phyloP scores from a whole-genome alignment of 176 grass and related monocot species.

The Urochloa ruziziensis region DNA sequence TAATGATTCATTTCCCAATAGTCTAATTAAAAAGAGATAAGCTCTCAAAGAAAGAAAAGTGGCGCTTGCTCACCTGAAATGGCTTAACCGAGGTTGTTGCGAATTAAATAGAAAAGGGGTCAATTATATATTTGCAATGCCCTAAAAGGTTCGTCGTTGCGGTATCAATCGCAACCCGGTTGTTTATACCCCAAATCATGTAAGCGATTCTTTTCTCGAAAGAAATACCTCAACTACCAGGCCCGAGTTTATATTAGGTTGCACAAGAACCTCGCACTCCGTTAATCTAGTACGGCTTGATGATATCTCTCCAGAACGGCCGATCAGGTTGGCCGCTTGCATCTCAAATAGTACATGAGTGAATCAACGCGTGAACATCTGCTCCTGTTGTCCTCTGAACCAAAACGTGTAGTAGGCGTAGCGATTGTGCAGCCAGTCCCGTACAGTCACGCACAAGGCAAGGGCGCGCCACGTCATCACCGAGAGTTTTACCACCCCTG shows the following conservation, averaged over 20 bases:
- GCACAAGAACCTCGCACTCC: background rate
- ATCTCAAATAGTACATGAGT: background rate
- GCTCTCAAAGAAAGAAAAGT: too few relatives aligned
- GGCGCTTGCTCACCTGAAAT: background rate
- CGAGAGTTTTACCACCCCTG: slow-evolving; percentile 7
- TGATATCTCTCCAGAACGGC: background rate
- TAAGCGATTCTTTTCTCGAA: background rate
- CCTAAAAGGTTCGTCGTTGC: background rate
- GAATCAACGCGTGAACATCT: background rate
- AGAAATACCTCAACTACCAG: background rate
- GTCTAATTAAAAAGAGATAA: background rate
- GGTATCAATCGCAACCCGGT: background rate
- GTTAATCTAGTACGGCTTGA: background rate
- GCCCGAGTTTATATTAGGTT: background rate
- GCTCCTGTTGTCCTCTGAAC: background rate
- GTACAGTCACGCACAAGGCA: slow-evolving; percentile 52
- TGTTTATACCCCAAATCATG: background rate
- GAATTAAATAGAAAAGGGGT: background rate
- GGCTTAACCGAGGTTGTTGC: background rate
- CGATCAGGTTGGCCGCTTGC: background rate
- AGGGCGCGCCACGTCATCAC: background rate
- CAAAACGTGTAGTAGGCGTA: background rate
- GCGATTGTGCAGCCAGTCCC: background rate
- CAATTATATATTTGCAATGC: background rate
- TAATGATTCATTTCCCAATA: background rate